Base-by-base conservation (phyloP, 1,284 basidiomycete genomes). In the Austropuccinia psidii region DNA sequence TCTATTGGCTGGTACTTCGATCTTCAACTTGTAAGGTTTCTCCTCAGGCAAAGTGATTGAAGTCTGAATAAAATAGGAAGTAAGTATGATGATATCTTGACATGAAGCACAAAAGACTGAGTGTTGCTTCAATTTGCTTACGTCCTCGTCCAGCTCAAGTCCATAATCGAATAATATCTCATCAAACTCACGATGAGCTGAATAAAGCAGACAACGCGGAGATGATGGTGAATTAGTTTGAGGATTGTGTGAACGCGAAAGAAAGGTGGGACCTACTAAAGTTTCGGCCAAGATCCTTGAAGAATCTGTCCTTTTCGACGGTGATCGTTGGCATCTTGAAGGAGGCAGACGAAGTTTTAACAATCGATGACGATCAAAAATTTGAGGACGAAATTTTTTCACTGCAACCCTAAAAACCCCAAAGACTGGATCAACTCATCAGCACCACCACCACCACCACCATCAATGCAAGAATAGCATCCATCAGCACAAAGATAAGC, bases 1-100 rank as follows among this genome's bases (percentile, higher is more conserved):
- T 86, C 94, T 94, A 81, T 97, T 98, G 31, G 96, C 96, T 37
- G 96, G 95, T 67, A 97, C 87, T 82, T 99, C 95, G 79, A 99
- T 97, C 86, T 98, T 99, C 77, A 98, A 84, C 89, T 95, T 90
- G 87, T 94, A 78, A 29, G 82, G 79, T 69, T 82, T 80, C 57
- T 78, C 79, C 0, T 72, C 75, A 0, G 78, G 78, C 50, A 31
- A 27, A 13, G 67, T 60, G 13, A 35, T 24, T 49, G 43, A 27
- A n/a, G 67, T 60, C 67, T 70, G 37, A 24, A 55, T 55, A 37
- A 37, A 21, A 21, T 19, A 2, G 13, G 6, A 24, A 29, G 11
- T 31, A 9, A n/a, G 27, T n/a, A 29, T 54, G 52, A 8, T 6
- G 27, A 15, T 9, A 24, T 8, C 8, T 15, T 15, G 13, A 52